Percentiles rank a stretch among this genome's conserved stretches.
These are phyloP conservation scores for Xanthoconium purpureum DNA, from an alignment of 768 basidiomycete species.

Conservation along the genomic window DNA sequence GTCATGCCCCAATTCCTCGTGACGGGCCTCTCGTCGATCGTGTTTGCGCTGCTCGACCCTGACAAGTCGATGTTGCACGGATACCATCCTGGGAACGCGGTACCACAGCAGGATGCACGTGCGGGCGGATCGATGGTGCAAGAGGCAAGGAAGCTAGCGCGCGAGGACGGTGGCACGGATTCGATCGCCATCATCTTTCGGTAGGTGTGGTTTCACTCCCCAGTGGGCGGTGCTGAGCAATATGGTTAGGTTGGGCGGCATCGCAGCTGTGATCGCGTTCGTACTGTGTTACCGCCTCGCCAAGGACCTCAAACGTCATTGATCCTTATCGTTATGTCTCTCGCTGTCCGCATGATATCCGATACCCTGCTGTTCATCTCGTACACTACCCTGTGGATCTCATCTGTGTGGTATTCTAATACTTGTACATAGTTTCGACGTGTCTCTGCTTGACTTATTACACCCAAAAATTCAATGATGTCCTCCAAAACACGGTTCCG, in stretches of 20 bases:
- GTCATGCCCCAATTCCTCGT: slow-evolving; percentile 94
- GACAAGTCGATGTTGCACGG: slow-evolving; percentile 42
- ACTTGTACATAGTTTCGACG: neutral
- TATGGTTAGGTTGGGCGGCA: slow-evolving; percentile 34
- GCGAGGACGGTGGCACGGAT: too few relatives aligned
- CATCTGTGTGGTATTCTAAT: too few relatives aligned
- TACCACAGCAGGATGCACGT: neutral
- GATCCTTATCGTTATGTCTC: neutral
- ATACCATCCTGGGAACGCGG: slow-evolving; percentile 17
- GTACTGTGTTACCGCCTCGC: too few relatives aligned
- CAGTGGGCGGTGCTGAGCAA: neutral
- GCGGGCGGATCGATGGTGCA: too few relatives aligned
- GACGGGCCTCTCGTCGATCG: slow-evolving; percentile 77
- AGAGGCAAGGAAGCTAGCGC: too few relatives aligned
- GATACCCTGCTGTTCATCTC: too few relatives aligned
- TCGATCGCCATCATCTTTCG: slow-evolving; percentile 81
- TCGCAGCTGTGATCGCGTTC: too few relatives aligned
- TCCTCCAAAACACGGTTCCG: slow-evolving; percentile 2
- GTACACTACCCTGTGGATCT: neutral
- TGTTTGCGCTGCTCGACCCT: slow-evolving; percentile 85
- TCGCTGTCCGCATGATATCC: too few relatives aligned
- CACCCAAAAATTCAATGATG: neutral
- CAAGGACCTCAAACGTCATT: slow-evolving; percentile 43
- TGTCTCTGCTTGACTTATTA: neutral
- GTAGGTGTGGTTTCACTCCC: slow-evolving; percentile 34